Evolutionary conservation across 1,284 basidiomycete species (phyloP).

Genomic region (Heterobasidion parviporum): DNA sequence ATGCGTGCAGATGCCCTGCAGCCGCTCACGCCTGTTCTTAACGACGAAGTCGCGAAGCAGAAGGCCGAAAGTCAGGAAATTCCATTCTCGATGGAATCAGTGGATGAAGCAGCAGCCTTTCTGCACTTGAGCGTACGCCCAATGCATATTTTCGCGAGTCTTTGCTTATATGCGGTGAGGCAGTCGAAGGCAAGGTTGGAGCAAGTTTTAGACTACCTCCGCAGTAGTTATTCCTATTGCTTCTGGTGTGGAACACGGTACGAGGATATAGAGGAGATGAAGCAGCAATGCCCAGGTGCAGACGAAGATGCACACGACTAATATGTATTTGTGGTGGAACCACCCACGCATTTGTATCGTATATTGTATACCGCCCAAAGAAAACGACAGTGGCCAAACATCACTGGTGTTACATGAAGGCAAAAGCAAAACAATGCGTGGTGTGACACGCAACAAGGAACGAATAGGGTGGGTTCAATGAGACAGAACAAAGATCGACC

Average conservation of each 20-base stretch:
- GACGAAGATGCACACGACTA: conserved; percentile 77
- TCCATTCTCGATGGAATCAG: conserved; percentile 40
- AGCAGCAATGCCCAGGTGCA: conserved; percentile 61
- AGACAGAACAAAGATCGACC: too few species aligned
- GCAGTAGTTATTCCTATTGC: conserved; percentile 66
- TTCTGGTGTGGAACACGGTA: conserved; percentile 85
- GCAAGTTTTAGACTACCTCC: conserved; percentile 65
- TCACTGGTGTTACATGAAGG: neutral
- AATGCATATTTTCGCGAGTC: conserved; percentile 1
- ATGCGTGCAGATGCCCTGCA: conserved; percentile 64
- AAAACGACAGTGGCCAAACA: neutral
- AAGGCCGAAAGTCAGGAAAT: conserved; percentile 16
- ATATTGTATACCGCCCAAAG: neutral
- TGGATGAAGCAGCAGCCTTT: conserved; percentile 63
- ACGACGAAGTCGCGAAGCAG: conserved; percentile 18
- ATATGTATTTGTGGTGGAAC: conserved; percentile 9
- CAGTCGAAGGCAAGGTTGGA: conserved; percentile 65
- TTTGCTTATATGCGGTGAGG: neutral
- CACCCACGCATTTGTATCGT: neutral
- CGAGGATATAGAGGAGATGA: conserved; percentile 51
- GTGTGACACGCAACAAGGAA: neutral
- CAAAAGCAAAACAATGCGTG: neutral
- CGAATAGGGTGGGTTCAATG: too few species aligned
- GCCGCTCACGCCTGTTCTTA: conserved; percentile 30
- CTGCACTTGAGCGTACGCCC: conserved; percentile 53